Evolutionary conservation across 2,329 filamentous ascomycete genomes (phyloP), one percentile per base, ranked within the genome.

Genomic region (Talaromyces sp.): DNA sequence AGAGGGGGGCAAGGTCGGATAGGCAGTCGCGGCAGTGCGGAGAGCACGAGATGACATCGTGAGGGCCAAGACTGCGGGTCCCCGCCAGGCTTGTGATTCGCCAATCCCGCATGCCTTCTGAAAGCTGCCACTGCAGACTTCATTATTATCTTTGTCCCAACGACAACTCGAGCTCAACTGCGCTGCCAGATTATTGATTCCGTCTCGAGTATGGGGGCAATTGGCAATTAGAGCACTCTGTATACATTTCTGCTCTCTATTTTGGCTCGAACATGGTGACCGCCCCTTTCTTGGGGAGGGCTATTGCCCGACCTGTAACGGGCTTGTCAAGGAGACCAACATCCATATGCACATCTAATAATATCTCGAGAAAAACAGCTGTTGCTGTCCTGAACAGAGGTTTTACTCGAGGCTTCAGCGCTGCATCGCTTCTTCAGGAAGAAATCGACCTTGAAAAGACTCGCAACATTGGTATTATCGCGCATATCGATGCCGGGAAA

Each of bases 401-500:
- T 5, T 40, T 14, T 33, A 10, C 63, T 3, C 68, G 67, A 57
- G 64, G 56, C 7, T 75, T 77, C 44, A 75, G 74, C 5, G 72
- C 70, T 1, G 64, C 67, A 14, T 23, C 65, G 3, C 58, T 65
- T 3, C 65, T 59, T 62, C 64, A 62, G 31, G 68, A 73, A 47
- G 66, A 60, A 33, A 67, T 69, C 33, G 66, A 72, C 64, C 79
- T 87, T 18, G 81, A 85, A 44, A 85, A 85, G 69, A 95, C 93
- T 57, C 85, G 94, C 68, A 99, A 99, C 73, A 97, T 99, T 73
- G 95, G 95, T 64, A 98, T 99, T 68, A 97, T 99, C 75, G 95
- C 95, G 63, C 95, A 99, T 76, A 96, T 99, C 66, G 95, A 98
- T 87, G 95, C 95, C 61, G 95, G 95, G 8, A 99, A 99, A 82